phyloP scores from a whole-genome alignment of 192 early-diverging fungal species.

The Coemansia sp. region DNA sequence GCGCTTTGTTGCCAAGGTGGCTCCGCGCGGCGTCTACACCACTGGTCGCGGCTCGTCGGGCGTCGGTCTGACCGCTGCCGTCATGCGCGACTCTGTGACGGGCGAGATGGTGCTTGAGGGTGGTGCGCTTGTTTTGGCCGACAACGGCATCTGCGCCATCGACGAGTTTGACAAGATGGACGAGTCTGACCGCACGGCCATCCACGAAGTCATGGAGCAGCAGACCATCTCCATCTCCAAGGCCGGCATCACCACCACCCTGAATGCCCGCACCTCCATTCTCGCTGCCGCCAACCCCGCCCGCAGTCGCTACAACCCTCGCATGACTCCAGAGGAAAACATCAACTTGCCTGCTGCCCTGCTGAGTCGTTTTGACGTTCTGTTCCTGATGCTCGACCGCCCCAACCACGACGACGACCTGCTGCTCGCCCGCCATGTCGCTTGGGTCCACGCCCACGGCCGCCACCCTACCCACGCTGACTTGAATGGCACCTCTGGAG shows the following conservation, averaged over 20 bases:
- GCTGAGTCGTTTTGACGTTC: constrained; percentile 88
- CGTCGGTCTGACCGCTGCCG: constrained; percentile 93
- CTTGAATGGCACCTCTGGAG: constrained; percentile 15
- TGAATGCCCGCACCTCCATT: constrained; percentile 94
- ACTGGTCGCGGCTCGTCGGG: constrained; percentile 94
- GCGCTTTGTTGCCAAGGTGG: constrained; percentile 89
- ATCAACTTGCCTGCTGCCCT: constrained; percentile 96
- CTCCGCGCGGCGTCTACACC: constrained; percentile 95
- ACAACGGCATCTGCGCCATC: constrained; percentile 98
- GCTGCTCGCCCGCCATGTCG: constrained; percentile 82
- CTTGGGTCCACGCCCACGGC: constrained; percentile 89
- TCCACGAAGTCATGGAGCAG: constrained; percentile 99
- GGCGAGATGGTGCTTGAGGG: constrained; percentile 98
- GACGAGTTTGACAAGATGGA: constrained; percentile 99
- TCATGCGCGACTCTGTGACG: constrained; percentile 89
- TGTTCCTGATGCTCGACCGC: constrained; percentile 90
- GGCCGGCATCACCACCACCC: constrained; percentile 96
- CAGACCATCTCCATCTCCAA: constrained; percentile 98
- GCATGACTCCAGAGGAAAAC: constrained; percentile 86
- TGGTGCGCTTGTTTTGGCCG: constrained; percentile 94
- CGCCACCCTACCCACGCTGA: constrained; percentile 67
- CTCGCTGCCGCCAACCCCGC: constrained; percentile 96
- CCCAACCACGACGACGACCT: constrained; percentile 76
- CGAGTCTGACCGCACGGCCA: constrained; percentile 91
- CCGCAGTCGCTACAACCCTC: constrained; percentile 93